phyloP scores from a whole-genome alignment of 345 rosid species.

The Pugionium dolabratum region DNA sequence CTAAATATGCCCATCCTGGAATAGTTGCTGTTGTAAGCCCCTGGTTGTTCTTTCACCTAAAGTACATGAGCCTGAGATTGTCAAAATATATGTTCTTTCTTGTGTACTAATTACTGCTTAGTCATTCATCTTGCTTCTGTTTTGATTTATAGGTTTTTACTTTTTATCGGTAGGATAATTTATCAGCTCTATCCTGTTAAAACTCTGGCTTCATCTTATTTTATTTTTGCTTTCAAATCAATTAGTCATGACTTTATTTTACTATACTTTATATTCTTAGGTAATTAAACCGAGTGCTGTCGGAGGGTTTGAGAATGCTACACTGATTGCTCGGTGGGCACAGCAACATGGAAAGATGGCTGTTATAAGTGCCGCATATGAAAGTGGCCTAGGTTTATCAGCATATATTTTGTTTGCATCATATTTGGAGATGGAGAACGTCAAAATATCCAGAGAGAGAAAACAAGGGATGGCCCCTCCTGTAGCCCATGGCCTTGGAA shows the following conservation, averaged over 20 bases:
- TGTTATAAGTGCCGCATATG: slow-evolving; percentile 83
- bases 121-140: slow-evolving; percentile 12
- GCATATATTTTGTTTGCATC: slow-evolving; percentile 66
- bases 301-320: slow-evolving; percentile 89
- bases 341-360: slow-evolving; percentile 82
- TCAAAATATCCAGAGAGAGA: slow-evolving; percentile 43
- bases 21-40: slow-evolving; percentile 84
- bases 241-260: slow-evolving; percentile 17
- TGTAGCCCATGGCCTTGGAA: slow-evolving; percentile 93
- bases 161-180: neutral
- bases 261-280: slow-evolving; percentile 43
- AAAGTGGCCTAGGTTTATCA: slow-evolving; percentile 78
- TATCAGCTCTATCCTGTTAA: slow-evolving; percentile 9
- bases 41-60: slow-evolving; percentile 15
- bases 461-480: slow-evolving; percentile 43
- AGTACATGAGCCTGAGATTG: slow-evolving; percentile 21
- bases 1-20: slow-evolving; percentile 67
- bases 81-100: slow-evolving; percentile 13
- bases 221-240: neutral
- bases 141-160: neutral
- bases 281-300: slow-evolving; percentile 87
- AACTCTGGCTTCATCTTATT: slow-evolving; percentile 1
- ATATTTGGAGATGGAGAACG: slow-evolving; percentile 69
- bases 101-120: slow-evolving; percentile 10
- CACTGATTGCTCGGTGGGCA: slow-evolving; percentile 80